Base-by-base conservation (phyloP, 2,329 filamentous ascomycete genomes). In the Metarhizium humberi region DNA sequence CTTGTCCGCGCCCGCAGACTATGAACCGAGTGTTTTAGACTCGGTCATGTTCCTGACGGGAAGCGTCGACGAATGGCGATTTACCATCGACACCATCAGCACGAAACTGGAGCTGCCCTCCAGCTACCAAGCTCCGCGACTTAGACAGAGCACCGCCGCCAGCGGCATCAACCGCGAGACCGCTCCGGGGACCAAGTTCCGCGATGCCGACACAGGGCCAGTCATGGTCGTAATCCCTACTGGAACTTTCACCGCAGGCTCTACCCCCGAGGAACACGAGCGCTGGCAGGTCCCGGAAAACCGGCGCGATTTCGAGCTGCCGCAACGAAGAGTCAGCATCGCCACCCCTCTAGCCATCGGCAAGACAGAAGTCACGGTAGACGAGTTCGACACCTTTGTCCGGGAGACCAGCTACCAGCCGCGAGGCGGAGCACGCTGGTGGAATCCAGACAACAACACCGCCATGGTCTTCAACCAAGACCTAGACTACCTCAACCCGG, bases 381-480 rank as follows among this genome's bases (percentile, higher is more conserved):
- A 5, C 3, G 48, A 59, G 32, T 59, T 58, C 30, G 52, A 56
- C 8, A 32, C n/a, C 20, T 59, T 59, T 40, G 32, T 59, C 52
- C 18, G 42, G 2, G n/a, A 48, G 40, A 59, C 56, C 20, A 34
- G 50, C 50, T 59, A 59, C 48, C 13, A 56, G 50, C 30, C 36
- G 6, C 54, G 58, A n/a, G 54, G 56, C 52, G 58, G 58, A 7
- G 52, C 56, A n/a, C 58, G 58, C 6, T 58, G 56, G 56, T 59
- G 56, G 56, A 32, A 55, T 42, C 43, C 49, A 6, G 46, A 40
- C 29, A 18, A 38, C 16, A 18, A 16, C 2, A 16, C 18, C 25
- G 36, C 36, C 36, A 55, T 58, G 52, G 58, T 56, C 36, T 59
- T 59, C 58, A 54, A 55, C 46, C 7, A 29, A 5, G 40, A 46